Evolutionary conservation across 805 yeast species (phyloP), one percentile per base, ranked within the genome.

Genomic region (Starmera amethionina): DNA sequence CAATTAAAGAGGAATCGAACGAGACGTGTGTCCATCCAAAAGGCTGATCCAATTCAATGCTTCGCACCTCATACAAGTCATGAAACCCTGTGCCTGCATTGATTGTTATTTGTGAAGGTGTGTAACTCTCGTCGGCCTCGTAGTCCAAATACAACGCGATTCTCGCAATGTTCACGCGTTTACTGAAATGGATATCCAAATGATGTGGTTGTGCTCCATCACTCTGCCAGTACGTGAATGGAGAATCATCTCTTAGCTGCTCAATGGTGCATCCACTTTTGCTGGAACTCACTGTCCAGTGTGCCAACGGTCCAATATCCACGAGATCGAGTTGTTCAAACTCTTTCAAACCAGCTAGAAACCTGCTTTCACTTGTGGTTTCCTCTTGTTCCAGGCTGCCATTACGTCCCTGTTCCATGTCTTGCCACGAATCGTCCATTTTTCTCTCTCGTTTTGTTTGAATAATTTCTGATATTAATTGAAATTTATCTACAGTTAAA

Each of bases 171-270:
- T 77, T 67, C 4, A 88, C 94, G 38, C 76, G 70, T 52, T 83
- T 88, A 28, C 88, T 70, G 58, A 93, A 93, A 52, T 78, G 88
- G 2, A 87, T 73, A 36, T 83, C 83, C 6, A 93, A 65, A 25
- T 64, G 67, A 61, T 93, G 99, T 0, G 97, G 98, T 50, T 82
- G 86, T 11, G 73, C 69, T 0, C 97, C 98, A 55, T 93, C 98
- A 35, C 94, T 82, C 59, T 93, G 98, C 99, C 99, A 93, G 57
- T 69, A 90, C 1, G 78, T 63, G 27, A 71, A 68, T 0, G 90
- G 83, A 4, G 78, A 69, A 49, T 82, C 88, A 39, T 84, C 85
- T 28, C 93, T 64, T 7, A 90, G 65, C 50, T 80, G 80, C n/a
- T 63, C 63, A 16, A 86, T 69, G 0, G 93, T 93, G 49, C 67